Evolutionary conservation across 352 stramenopile genomes (phyloP).

Genomic region (Globisporangium cylindrosporum): DNA sequence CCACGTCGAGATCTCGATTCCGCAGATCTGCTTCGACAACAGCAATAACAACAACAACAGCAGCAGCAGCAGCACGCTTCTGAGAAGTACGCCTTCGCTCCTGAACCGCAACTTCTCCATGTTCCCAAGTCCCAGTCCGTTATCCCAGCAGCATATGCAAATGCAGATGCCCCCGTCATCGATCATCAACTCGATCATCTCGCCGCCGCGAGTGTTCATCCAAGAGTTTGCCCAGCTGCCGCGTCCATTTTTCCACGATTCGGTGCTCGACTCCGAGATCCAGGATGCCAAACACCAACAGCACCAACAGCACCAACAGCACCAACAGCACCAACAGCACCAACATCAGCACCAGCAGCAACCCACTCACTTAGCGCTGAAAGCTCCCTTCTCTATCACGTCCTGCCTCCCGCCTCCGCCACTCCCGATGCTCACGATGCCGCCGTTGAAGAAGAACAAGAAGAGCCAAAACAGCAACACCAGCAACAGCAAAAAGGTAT

Average conservation of each 20-base stretch:
- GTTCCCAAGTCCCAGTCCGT: slow-evolving; percentile 35
- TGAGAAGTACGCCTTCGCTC: slow-evolving; percentile 57
- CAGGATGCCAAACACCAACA: slow-evolving; percentile 25
- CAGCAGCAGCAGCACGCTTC: slow-evolving; percentile 33
- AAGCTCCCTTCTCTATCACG: slow-evolving; percentile 37
- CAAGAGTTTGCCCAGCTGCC: slow-evolving; percentile 68
- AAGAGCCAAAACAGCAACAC: slow-evolving; percentile 12
- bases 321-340: background rate
- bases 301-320: background rate
- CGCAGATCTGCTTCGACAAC: slow-evolving; percentile 74
- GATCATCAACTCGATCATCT: slow-evolving; percentile 70
- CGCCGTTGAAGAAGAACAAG: slow-evolving; percentile 73
- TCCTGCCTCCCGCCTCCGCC: slow-evolving; percentile 50
- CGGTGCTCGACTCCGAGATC: slow-evolving; percentile 21
- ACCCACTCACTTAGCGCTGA: slow-evolving; percentile 18
- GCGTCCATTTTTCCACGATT: slow-evolving; percentile 67
- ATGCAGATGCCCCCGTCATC: slow-evolving; percentile 27
- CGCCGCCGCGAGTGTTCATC: slow-evolving; percentile 69
- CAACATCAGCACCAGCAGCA: background rate
- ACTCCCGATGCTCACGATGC: slow-evolving; percentile 75
- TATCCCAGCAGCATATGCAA: slow-evolving; percentile 24
- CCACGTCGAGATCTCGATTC: slow-evolving; percentile 67
- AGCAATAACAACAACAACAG: slow-evolving; percentile 19
- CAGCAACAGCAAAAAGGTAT: slow-evolving; percentile 11
- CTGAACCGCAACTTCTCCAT: slow-evolving; percentile 39